These are phyloP conservation scores for Chaetomium olivaceum DNA, from an alignment of 2,329 filamentous ascomycete species.

Conservation along the genomic window DNA sequence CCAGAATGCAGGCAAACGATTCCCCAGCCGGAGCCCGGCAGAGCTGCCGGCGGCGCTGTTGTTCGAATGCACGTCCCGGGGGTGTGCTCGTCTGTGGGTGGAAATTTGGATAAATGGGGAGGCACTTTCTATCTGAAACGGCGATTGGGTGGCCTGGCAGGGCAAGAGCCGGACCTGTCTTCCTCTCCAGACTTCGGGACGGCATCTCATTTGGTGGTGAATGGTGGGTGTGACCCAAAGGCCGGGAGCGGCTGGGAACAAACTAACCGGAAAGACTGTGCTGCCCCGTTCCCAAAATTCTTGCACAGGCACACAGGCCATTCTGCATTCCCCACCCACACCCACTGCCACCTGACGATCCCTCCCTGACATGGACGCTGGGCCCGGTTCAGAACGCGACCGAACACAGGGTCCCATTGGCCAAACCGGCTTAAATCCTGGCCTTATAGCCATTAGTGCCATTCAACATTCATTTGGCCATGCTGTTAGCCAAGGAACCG, in stretches of 20 bases:
- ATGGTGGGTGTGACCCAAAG: not conserved
- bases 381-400: not conserved
- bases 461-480: constrained; percentile 1
- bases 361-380: constrained; percentile 1
- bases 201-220: constrained; percentile 16
- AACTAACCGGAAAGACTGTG: not conserved
- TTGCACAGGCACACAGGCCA: not conserved
- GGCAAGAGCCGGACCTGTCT: constrained; percentile 6
- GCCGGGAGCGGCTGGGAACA: not conserved
- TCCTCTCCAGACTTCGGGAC: constrained; percentile 10
- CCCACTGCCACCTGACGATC: not conserved
- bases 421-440: constrained; percentile 20
- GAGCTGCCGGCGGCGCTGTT: constrained; percentile 12
- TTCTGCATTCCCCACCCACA: not conserved
- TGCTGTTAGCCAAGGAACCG: constrained; percentile 2
- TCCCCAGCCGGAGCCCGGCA: not conserved
- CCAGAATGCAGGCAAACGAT: not conserved
- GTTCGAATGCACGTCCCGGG: not conserved
- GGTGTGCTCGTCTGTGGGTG: constrained; percentile 18
- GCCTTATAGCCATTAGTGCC: not conserved
- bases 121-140: constrained; percentile 18
- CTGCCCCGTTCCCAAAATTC: not conserved
- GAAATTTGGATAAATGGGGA: constrained; percentile 26
- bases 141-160: constrained; percentile 23
- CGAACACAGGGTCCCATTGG: constrained; percentile 19